A percentile compares a stretch with the other conserved stretches of the same genome.
Conservation (phyloP, 805 yeast species). For the Starmerella sp. region DNA sequence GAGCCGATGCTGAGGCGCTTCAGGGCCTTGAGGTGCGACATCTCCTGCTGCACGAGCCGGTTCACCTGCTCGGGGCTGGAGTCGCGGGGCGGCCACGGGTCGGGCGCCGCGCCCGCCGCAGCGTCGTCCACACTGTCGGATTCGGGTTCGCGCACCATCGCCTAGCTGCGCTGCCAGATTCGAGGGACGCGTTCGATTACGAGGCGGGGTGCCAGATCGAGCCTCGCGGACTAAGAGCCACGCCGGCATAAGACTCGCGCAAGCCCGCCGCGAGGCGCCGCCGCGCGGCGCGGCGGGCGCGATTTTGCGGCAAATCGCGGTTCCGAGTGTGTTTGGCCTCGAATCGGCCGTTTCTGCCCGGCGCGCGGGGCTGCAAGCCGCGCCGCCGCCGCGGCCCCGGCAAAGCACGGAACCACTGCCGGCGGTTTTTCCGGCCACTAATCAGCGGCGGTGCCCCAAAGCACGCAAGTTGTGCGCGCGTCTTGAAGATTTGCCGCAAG, state of each 20-base stretch:
- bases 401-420: no score
- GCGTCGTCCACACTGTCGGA: background rate
- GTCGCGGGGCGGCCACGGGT: constrained; percentile 8
- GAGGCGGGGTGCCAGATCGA: background rate
- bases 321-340: no score
- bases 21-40: constrained; percentile 32
- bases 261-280: no score
- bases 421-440: no score
- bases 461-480: no score
- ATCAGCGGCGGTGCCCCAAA: no score
- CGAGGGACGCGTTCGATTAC: background rate
- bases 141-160: background rate
- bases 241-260: background rate
- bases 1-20: constrained; percentile 34
- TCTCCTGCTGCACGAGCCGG: constrained; percentile 34
- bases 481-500: no score
- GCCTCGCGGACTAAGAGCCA: background rate
- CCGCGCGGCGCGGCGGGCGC: no score
- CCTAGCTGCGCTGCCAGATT: background rate
- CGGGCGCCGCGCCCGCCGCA: background rate
- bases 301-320: no score
- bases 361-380: no score
- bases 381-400: no score
- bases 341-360: no score
- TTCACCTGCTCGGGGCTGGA: constrained; percentile 22